These are phyloP conservation scores for Scolecobasidium constrictum DNA, from an alignment of 2,329 filamentous ascomycete species.

Conservation along the genomic window DNA sequence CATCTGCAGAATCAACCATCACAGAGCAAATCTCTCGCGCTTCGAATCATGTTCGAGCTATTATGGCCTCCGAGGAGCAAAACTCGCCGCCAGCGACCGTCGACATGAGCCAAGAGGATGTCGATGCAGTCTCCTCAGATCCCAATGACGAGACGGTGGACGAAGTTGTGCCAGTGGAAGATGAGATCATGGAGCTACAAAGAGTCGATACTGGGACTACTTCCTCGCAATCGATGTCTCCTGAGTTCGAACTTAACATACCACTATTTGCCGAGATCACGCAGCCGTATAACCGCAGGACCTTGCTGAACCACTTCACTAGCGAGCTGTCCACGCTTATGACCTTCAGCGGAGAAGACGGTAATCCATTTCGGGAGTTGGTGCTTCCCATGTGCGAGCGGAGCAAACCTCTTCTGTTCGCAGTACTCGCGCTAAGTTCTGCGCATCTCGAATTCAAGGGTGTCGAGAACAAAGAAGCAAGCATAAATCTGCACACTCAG, in stretches of 20 bases:
- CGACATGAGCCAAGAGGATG: no score
- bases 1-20: neutral
- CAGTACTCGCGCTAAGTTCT: slow-evolving; percentile 3
- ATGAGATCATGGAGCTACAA: neutral
- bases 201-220: neutral
- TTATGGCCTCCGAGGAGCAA: neutral
- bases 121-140: no score
- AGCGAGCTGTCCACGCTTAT: neutral
- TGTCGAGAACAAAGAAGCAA: neutral
- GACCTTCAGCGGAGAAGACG: slow-evolving; percentile 1
- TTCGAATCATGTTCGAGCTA: neutral
- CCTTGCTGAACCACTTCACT: slow-evolving; percentile 3
- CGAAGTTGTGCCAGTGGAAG: slow-evolving; percentile 1
- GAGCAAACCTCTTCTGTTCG: slow-evolving; percentile 1
- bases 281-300: neutral
- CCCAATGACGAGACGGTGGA: neutral
- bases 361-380: slow-evolving; percentile 1
- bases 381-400: slow-evolving; percentile 1
- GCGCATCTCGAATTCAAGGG: slow-evolving; percentile 1
- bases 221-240: neutral
- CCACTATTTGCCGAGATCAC: slow-evolving; percentile 1
- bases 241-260: neutral
- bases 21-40: neutral
- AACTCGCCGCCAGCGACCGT: neutral
- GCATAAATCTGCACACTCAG: slow-evolving; percentile 1